Conservation (phyloP, 192 early-diverging fungal genomes). For the Diversispora epigaea region DNA sequence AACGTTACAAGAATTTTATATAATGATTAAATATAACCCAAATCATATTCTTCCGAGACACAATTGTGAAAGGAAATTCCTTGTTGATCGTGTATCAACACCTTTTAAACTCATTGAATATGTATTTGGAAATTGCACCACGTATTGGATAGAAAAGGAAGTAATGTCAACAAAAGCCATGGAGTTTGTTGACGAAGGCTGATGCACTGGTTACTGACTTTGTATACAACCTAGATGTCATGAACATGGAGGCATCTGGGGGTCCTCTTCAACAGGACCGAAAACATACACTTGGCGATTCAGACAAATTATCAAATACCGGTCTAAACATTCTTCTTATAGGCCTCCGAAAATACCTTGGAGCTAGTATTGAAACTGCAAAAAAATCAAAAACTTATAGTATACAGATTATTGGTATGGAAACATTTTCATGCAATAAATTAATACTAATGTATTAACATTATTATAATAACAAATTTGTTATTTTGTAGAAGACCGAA, state of each 20-base stretch:
- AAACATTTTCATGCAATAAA: slow-evolving; percentile 22
- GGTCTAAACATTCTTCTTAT: slow-evolving; percentile 19
- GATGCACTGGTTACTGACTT: slow-evolving; percentile 23
- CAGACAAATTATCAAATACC: slow-evolving; percentile 17
- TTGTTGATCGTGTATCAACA: slow-evolving; percentile 23
- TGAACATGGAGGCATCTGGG: slow-evolving; percentile 20
- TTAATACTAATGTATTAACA: slow-evolving; percentile 16
- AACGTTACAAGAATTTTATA: slow-evolving; percentile 11
- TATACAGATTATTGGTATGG: slow-evolving; percentile 29
- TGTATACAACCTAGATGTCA: slow-evolving; percentile 24
- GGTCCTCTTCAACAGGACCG: slow-evolving; percentile 17
- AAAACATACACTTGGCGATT: slow-evolving; percentile 27
- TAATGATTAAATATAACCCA: slow-evolving; percentile 26
- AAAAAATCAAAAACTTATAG: slow-evolving; percentile 29
- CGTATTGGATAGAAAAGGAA: slow-evolving; percentile 26
- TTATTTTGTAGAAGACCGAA: slow-evolving; percentile 30
- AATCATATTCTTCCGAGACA: slow-evolving; percentile 13
- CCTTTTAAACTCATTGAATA: slow-evolving; percentile 29
- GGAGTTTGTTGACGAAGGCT: slow-evolving; percentile 20
- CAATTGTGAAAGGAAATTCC: slow-evolving; percentile 30
- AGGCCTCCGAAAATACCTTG: slow-evolving; percentile 12
- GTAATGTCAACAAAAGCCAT: slow-evolving; percentile 27
- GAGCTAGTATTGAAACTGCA: slow-evolving; percentile 17
- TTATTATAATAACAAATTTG: slow-evolving; percentile 25
- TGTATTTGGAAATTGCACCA: slow-evolving; percentile 23